Evolutionary conservation across 75 land plant species (phyloP).

Genomic region (Cunninghamia lanceolata): DNA sequence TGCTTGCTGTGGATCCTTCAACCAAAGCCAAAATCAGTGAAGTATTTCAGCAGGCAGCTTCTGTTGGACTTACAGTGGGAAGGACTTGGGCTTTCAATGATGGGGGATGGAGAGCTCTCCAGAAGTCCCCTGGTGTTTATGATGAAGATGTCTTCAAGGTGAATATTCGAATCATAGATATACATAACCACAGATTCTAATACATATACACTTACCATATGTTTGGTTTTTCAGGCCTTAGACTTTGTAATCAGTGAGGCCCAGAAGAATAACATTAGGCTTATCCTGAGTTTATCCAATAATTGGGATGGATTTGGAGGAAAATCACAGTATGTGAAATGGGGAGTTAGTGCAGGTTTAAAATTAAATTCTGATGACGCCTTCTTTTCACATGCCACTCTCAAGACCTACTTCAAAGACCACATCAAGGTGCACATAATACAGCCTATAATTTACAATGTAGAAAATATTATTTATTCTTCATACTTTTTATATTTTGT

Average conservation of each 20-base stretch:
- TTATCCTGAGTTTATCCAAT: constrained; percentile 69
- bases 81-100: constrained; percentile 97
- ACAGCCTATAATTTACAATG: not conserved
- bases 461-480: not conserved
- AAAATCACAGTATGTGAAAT: constrained; percentile 86
- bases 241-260: constrained; percentile 91
- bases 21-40: constrained; percentile 65
- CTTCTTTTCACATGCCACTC: constrained; percentile 70
- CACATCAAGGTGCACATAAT: constrained; percentile 55
- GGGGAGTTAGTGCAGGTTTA: constrained; percentile 74
- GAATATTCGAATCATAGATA: not conserved
- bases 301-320: constrained; percentile 94
- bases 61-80: constrained; percentile 73
- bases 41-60: constrained; percentile 63
- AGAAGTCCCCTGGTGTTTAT: constrained; percentile 77
- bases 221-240: constrained; percentile 48
- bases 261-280: constrained; percentile 60
- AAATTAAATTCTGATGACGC: constrained; percentile 64
- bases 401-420: constrained; percentile 61
- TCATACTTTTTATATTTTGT: not conserved
- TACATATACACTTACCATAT: not conserved
- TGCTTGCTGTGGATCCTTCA: constrained; percentile 57
- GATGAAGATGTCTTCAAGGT: constrained; percentile 95
- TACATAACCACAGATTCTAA: not conserved
- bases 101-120: constrained; percentile 89